Evolutionary conservation across 306 rosid genomes (phyloP).

Genomic region (Styphnolobium japonicum): DNA sequence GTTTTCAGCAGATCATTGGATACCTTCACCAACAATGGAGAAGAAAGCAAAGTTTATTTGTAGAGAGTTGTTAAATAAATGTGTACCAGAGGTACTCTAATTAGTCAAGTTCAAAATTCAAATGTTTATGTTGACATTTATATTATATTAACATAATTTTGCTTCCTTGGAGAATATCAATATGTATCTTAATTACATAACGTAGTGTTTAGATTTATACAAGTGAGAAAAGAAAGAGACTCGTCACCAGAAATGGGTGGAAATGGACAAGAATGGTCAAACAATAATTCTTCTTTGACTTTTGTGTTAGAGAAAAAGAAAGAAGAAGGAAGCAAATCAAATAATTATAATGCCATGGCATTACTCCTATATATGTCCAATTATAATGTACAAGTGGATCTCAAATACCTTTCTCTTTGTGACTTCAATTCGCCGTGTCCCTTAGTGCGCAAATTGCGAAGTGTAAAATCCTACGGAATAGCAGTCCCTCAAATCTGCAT

Average conservation of each 20-base stretch:
- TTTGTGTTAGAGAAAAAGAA: no score
- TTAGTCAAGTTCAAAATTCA: neutral
- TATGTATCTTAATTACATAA: neutral
- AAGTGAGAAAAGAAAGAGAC: constrained; percentile 9
- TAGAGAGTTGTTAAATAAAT: neutral
- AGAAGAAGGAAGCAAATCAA: neutral
- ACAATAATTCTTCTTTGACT: no score
- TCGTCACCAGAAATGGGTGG: neutral
- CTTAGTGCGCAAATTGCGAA: neutral
- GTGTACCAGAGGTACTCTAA: neutral
- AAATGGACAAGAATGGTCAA: neutral
- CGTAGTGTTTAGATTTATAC: neutral
- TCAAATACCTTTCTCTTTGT: neutral
- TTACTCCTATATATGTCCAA: no score
- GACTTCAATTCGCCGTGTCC: neutral
- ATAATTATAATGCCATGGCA: no score
- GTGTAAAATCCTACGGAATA: neutral
- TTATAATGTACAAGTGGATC: neutral
- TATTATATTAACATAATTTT: neutral
- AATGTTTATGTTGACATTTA: neutral
- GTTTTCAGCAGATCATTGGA: constrained; percentile 2
- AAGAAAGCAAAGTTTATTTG: neutral
- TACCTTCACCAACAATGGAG: neutral
- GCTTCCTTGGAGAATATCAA: neutral
- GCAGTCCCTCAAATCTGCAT: neutral